Evolutionary conservation across 208 protist genomes (phyloP), one percentile per base, ranked within the genome.

Genomic region (Trichomonas gallinae): DNA sequence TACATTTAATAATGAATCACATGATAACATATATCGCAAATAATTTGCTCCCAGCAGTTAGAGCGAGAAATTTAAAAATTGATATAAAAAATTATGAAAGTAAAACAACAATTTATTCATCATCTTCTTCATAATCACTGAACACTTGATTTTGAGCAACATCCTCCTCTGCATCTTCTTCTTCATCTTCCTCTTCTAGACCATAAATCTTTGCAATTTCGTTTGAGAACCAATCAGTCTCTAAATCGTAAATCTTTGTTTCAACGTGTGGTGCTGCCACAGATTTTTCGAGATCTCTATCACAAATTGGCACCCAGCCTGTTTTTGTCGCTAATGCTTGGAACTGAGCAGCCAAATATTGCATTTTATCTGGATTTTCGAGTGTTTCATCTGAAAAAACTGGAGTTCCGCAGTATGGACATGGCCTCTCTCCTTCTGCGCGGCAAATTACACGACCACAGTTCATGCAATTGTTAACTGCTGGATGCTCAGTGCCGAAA

Each of bases 321-420:
- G 11, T 23, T 42, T 48, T n/a, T 93, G 40, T 44, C 9, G 44
- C 45, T 23, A 34, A 34, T 51, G 42, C 44, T 36, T 51, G 15
- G 13, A 93, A 48, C 46, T 93, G 40, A 9, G 42, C 45, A 3
- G 17, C 13, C 31, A 38, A 34, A 2, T 23, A 42, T 93, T 93
- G 40, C 11, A 40, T n/a, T 51, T 51, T 51, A 40, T 93, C 87
- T 51, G 44, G 40, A 51, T 93, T 44, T 34, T 48, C 44, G 17
- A 93, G 44, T 2, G 87, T 93, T 51, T 93, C 87, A 38, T 93
- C 44, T 93, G 87, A 93, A 38, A 93, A 93, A 93, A 93, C 44
- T 93, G 44, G 44, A 38, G 87, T 93, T 42, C 87, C 87, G 38
- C 87, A 93, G 44, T 93, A 93, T 6, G 87, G 87, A 38, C 87